Evolutionary conservation across 768 basidiomycete species (phyloP), one percentile per base, ranked within the genome.

Genomic region (Phylloporus sp.): DNA sequence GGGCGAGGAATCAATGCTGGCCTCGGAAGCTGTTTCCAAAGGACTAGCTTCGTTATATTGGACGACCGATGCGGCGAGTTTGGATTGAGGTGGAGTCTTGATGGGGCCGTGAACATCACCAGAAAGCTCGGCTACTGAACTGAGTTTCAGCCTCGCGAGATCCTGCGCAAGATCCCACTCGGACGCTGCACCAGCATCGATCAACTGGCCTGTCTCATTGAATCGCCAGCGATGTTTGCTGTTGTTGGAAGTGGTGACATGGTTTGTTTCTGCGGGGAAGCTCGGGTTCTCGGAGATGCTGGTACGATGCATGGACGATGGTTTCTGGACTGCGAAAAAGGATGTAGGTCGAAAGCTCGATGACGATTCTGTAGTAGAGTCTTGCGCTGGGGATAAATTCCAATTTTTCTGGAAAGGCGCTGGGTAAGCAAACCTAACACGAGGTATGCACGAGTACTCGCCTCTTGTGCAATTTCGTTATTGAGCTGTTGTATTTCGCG

Each of bases 141-240:
- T 73, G 46, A 90, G 81, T 59, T 84, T 82, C 53, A 89, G 68
- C 64, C 82, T 79, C 54, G 79, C 81, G 42, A 90, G 79, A 52
- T 83, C 82, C 60, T 86, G 82, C 32, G 84, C 72, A 48, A 89
- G 73, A 44, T 82, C 81, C 86, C 86, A 89, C 38, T 79, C 76
- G 42, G 75, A 67, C 42, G 77, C 55, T 40, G 70, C 70, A 15
- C 76, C 76, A 23, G 75, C 66, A 62, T 86, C 81, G 27, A 69
- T 72, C 48, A 84, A 69, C 55, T 82, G 82, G 54, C 81, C 84
- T 44, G 72, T 78, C 48, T 69, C 74, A 55, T 80, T 82, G 58
- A 82, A 68, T 55, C 78, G 76, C 84, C 85, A 86, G 54, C 80
- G 80, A 48, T 71, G 59, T 40, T 41, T 71, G 29, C 59, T 55